Evolutionary conservation across 2,329 filamentous ascomycete genomes (phyloP).

Genomic region (Penicillium sp.): DNA sequence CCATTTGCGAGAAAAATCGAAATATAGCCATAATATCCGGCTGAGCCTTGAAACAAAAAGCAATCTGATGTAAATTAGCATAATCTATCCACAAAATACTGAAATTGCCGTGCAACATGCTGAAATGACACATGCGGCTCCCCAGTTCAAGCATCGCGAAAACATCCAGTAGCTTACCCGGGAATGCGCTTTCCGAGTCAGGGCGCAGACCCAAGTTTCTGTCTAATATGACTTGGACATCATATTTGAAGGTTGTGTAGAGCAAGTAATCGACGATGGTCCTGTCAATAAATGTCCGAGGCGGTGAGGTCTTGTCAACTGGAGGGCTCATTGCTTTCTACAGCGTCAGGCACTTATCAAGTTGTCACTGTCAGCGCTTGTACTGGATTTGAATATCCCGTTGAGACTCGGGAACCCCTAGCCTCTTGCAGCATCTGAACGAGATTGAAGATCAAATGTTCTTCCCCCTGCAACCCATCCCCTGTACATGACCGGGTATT

Average conservation of each 20-base stretch:
- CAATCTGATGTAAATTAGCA: not conserved
- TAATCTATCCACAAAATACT: not conserved
- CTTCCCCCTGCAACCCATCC: not conserved
- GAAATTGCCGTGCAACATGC: not conserved
- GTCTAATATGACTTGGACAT: constrained; percentile 46
- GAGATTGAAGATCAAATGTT: not conserved
- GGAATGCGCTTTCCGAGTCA: not conserved
- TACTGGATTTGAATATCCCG: not conserved
- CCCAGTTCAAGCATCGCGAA: not conserved
- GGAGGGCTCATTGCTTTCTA: not conserved
- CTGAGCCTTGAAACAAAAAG: not conserved
- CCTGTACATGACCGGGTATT: not conserved
- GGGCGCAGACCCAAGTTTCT: constrained; percentile 23
- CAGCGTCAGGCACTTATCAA: not conserved
- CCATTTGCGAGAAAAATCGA: no score
- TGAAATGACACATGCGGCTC: not conserved
- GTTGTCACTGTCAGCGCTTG: not conserved
- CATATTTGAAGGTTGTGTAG: constrained; percentile 27
- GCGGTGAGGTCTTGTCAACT: not conserved
- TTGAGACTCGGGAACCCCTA: not conserved
- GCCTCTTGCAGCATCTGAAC: not conserved
- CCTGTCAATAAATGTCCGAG: not conserved
- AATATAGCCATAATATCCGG: not conserved
- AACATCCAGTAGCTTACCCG: not conserved
- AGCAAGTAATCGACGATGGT: not conserved